Percentiles rank a stretch among this genome's conserved stretches.
Conservation (phyloP, 73 alveolate species). For the Durusdinium trenchii region DNA sequence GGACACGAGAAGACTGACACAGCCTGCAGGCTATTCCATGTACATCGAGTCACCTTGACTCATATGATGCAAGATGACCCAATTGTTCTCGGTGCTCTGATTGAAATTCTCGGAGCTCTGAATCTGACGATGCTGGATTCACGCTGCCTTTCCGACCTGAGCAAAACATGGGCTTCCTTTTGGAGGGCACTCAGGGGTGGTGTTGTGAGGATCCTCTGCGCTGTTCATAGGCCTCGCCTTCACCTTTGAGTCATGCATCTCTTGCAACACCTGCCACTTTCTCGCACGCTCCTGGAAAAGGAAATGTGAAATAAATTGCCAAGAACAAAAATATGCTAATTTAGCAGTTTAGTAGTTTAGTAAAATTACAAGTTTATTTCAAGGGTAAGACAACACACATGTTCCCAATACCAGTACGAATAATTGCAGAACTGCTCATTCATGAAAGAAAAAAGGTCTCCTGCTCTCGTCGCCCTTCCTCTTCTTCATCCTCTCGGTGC, state of each 20-base stretch:
- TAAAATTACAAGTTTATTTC: too few species aligned
- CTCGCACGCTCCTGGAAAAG: constrained; percentile 54
- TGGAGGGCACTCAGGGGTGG: too few species aligned
- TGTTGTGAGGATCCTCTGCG: neutral
- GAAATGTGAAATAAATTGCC: neutral
- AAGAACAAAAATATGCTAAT: neutral
- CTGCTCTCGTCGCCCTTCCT: constrained; percentile 95
- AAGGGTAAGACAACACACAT: too few species aligned
- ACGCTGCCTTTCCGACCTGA: constrained; percentile 45
- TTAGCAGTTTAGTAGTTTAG: too few species aligned
- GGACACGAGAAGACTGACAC: too few species aligned
- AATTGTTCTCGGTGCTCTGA: constrained; percentile 49
- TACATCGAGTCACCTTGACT: constrained; percentile 71
- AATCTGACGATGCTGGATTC: constrained; percentile 34
- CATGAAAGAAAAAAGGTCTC: neutral
- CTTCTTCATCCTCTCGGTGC: constrained; percentile 94
- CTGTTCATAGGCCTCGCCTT: constrained; percentile 25
- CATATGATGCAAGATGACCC: constrained; percentile 63
- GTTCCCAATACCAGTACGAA: too few species aligned
- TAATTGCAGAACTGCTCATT: neutral
- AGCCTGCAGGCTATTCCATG: constrained; percentile 45
- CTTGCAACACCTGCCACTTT: constrained; percentile 92
- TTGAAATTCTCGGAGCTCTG: constrained; percentile 12
- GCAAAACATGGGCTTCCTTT: too few species aligned
- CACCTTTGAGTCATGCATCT: constrained; percentile 87